Evolutionary conservation across 805 yeast genomes (phyloP).

Genomic region (Candida awuae): DNA sequence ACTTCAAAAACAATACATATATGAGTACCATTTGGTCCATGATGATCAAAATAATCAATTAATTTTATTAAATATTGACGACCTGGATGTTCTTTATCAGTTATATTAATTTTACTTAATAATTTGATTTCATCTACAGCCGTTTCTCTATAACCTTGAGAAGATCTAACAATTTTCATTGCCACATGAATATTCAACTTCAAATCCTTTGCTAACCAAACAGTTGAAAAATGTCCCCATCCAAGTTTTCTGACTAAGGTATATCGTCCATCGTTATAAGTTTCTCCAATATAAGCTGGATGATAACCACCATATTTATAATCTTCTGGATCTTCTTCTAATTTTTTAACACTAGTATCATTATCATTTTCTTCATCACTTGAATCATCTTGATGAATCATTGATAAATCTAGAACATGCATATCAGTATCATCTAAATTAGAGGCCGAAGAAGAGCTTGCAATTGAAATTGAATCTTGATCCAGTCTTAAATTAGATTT

Average conservation of each 20-base stretch:
- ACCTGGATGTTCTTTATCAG: conserved; percentile 67
- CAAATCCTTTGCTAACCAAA: conserved; percentile 74
- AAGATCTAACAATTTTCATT: conserved; percentile 86
- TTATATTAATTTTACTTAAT: conserved; percentile 55
- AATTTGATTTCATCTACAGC: conserved; percentile 89
- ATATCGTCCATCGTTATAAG: conserved; percentile 63
- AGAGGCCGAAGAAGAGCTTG: neutral
- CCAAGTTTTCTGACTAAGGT: conserved; percentile 83
- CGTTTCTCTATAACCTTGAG: conserved; percentile 84
- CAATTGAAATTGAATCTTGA: neutral
- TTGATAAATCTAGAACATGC: conserved; percentile 8
- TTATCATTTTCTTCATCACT: conserved; percentile 28
- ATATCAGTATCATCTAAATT: conserved; percentile 7
- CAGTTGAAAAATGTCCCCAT: conserved; percentile 98
- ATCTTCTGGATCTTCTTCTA: conserved; percentile 83
- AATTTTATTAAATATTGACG: conserved; percentile 73
- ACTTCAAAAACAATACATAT: conserved; percentile 97
- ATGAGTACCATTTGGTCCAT: conserved; percentile 88
- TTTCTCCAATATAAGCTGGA: conserved; percentile 85
- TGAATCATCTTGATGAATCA: conserved; percentile 26
- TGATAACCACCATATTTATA: conserved; percentile 93
- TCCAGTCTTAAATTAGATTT: neutral
- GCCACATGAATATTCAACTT: conserved; percentile 71
- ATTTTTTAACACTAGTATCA: conserved; percentile 31
- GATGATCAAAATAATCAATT: conserved; percentile 75